Evolutionary conservation across 192 early-diverging fungal genomes (phyloP).

Genomic region (Lobulomyces angularis): DNA sequence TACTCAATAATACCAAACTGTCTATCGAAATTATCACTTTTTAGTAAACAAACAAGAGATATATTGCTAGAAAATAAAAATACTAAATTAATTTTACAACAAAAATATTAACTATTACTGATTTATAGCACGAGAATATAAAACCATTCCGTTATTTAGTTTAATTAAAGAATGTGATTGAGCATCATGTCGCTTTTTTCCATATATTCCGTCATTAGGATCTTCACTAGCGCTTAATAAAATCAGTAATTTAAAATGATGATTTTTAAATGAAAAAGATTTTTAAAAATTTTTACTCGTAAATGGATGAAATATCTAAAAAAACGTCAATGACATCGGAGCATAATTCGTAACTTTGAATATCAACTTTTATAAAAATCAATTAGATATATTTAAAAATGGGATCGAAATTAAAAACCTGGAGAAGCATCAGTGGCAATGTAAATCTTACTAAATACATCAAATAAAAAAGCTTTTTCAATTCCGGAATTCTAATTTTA

Average conservation of each 20-base stretch:
- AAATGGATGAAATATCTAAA: slow-evolving; percentile 69
- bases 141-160: slow-evolving; percentile 64
- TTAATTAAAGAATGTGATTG: slow-evolving; percentile 58
- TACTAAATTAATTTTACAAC: not conserved
- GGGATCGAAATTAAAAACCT: no score
- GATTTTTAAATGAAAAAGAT: not conserved
- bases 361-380: slow-evolving; percentile 40
- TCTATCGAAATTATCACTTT: slow-evolving; percentile 70
- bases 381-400: no score
- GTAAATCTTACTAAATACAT: slow-evolving; percentile 78
- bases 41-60: slow-evolving; percentile 62
- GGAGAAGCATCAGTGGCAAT: slow-evolving; percentile 90
- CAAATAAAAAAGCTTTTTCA: slow-evolving; percentile 94
- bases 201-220: slow-evolving; percentile 13
- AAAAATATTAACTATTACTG: slow-evolving; percentile 28
- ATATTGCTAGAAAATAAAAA: slow-evolving; percentile 35
- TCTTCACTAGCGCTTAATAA: not conserved
- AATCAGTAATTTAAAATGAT: not conserved
- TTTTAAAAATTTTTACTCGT: slow-evolving; percentile 30
- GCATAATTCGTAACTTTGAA: slow-evolving; percentile 82
- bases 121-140: slow-evolving; percentile 67
- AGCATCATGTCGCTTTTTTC: no score
- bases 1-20: slow-evolving; percentile 76
- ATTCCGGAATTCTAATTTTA: slow-evolving; percentile 69
- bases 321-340: slow-evolving; percentile 91